A percentile compares a stretch with the other conserved stretches of the same genome.
phyloP scores from a whole-genome alignment of 192 early-diverging fungal species.

The Entophlyctis luteolus region DNA sequence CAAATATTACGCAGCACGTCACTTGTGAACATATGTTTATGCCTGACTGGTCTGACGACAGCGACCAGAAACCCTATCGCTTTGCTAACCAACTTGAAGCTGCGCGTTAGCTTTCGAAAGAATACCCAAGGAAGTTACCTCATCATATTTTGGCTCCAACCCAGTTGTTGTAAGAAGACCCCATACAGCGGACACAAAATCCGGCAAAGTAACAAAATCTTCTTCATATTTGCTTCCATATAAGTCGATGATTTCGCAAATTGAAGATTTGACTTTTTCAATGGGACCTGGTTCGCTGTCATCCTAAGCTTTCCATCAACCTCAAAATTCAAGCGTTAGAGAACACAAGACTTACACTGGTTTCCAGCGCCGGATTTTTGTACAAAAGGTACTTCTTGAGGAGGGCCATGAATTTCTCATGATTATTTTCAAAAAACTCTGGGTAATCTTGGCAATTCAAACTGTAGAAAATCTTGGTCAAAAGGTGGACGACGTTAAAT shows the following conservation, averaged over 20 bases:
- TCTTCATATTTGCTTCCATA: constrained; percentile 90
- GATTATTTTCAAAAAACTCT: constrained; percentile 93
- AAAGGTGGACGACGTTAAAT: constrained; percentile 67
- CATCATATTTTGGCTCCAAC: constrained; percentile 72
- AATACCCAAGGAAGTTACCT: constrained; percentile 38
- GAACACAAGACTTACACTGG: constrained; percentile 43
- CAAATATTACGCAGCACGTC: constrained; percentile 78
- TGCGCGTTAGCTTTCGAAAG: not conserved
- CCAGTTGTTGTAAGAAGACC: constrained; percentile 73
- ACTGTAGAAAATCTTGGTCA: constrained; percentile 89
- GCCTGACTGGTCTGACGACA: constrained; percentile 71
- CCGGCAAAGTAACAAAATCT: constrained; percentile 71
- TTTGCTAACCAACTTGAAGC: constrained; percentile 71
- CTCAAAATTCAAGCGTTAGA: not conserved
- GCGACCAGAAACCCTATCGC: constrained; percentile 86
- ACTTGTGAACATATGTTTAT: constrained; percentile 70
- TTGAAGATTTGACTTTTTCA: constrained; percentile 87
- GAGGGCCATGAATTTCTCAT: constrained; percentile 72
- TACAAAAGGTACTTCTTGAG: constrained; percentile 88
- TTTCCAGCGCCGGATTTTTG: constrained; percentile 65
- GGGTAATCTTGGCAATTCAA: constrained; percentile 96
- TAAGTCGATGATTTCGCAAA: constrained; percentile 87
- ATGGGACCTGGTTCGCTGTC: constrained; percentile 80
- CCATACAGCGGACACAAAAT: constrained; percentile 90
- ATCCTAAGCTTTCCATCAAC: constrained; percentile 45